phyloP scores from a whole-genome alignment of 441 rosid species.

The Corymbia calophylla region DNA sequence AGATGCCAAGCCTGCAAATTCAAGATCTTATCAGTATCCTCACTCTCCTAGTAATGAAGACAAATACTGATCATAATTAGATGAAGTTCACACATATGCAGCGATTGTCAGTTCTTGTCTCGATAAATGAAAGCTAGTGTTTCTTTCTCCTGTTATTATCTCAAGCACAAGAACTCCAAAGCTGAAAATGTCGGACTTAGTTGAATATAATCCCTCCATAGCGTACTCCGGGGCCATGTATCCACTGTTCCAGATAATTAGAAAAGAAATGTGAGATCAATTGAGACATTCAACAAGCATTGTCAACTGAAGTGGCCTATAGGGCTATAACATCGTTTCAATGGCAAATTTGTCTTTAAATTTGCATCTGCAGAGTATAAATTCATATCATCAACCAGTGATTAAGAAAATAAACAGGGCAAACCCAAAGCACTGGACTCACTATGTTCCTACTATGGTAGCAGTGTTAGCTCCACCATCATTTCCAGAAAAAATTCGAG shows the following conservation, averaged over 20 bases:
- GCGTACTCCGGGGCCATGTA: conserved; percentile 43
- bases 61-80: neutral
- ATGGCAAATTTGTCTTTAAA: neutral
- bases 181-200: conserved; percentile 33
- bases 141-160: conserved; percentile 24
- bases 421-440: neutral
- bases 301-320: neutral
- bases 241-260: conserved; percentile 8
- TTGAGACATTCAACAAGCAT: neutral
- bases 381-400: neutral
- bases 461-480: conserved; percentile 23
- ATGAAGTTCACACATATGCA: conserved; percentile 13
- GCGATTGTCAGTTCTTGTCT: conserved; percentile 2
- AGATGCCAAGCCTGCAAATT: conserved; percentile 30
- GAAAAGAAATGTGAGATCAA: neutral
- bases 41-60: neutral
- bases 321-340: neutral
- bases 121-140: conserved; percentile 10
- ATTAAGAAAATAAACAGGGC: neutral
- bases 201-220: conserved; percentile 36
- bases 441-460: conserved; percentile 33
- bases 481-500: conserved; percentile 18
- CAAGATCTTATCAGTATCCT: neutral
- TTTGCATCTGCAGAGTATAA: neutral
- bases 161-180: conserved; percentile 35